A percentile compares a stretch with the other conserved stretches of the same genome.
phyloP scores from a whole-genome alignment of 225 moss, liverwort and hornwort genomes.

The Polytrichum formosum region DNA sequence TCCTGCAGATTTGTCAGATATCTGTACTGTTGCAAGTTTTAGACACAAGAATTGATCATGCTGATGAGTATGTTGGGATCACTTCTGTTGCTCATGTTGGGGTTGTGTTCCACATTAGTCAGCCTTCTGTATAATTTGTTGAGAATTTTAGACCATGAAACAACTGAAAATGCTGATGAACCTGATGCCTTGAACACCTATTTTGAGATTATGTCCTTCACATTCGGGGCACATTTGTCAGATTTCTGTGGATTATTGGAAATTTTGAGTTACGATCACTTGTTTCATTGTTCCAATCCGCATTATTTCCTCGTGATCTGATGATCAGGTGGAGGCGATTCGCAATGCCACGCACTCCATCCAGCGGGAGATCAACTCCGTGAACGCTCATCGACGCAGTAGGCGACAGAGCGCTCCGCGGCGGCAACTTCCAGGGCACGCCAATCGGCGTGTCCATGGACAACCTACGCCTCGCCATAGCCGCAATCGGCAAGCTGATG shows the following conservation, averaged over 20 bases:
- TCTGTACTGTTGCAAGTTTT: too few relatives aligned
- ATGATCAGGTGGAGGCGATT: constrained; percentile 24
- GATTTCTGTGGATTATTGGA: background rate
- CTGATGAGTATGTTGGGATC: too few relatives aligned
- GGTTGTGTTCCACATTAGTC: too few relatives aligned
- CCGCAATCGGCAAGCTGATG: constrained; percentile 52
- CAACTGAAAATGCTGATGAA: background rate
- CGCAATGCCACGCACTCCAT: constrained; percentile 41
- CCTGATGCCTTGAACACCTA: background rate
- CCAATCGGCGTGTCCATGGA: constrained; percentile 68
- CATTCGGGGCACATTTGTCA: background rate
- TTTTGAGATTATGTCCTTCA: background rate
- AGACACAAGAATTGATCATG: too few relatives aligned
- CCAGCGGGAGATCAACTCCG: constrained; percentile 65
- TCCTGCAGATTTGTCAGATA: too few relatives aligned
- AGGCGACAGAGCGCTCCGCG: constrained; percentile 31
- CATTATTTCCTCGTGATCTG: background rate
- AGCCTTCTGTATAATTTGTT: too few relatives aligned
- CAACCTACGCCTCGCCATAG: constrained; percentile 46
- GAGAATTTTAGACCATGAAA: too few relatives aligned
- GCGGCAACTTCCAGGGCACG: constrained; percentile 49
- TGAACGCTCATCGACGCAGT: constrained; percentile 40
- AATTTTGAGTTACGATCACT: background rate
- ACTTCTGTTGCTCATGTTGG: too few relatives aligned
- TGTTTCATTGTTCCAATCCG: background rate